These are phyloP conservation scores for Catunica adiposa DNA, from an alignment of 2,329 filamentous ascomycete species.

Conservation along the genomic window DNA sequence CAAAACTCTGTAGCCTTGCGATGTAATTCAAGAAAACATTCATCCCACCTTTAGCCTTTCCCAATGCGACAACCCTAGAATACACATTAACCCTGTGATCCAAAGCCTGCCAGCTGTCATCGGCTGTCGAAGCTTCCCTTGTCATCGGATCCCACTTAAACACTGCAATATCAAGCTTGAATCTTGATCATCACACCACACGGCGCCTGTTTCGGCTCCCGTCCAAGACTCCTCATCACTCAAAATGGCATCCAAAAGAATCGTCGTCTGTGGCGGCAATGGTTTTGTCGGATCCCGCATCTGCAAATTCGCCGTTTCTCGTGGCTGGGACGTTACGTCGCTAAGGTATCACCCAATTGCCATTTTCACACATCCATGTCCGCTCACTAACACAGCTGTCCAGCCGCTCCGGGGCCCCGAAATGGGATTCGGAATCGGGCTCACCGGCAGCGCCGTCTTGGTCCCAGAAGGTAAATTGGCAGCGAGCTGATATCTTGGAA, in stretches of 20 bases:
- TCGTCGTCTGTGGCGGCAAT: constrained; percentile 86
- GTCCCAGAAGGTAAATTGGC: constrained; percentile 73
- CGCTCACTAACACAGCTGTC: constrained; percentile 4
- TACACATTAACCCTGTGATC: background rate
- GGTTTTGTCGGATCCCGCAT: constrained; percentile 81
- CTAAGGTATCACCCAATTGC: constrained; percentile 47
- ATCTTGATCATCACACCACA: background rate
- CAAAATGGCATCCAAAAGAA: constrained; percentile 50
- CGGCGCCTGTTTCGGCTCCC: background rate
- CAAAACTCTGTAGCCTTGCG: background rate
- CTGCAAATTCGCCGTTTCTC: constrained; percentile 70
- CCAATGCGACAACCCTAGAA: background rate
- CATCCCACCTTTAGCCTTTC: background rate
- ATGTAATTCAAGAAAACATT: background rate
- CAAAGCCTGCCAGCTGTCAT: background rate
- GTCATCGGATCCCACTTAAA: background rate
- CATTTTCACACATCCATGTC: background rate
- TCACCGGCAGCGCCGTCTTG: constrained; percentile 56
- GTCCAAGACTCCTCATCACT: background rate
- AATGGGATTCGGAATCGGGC: constrained; percentile 66
- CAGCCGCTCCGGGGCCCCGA: constrained; percentile 79
- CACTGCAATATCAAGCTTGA: no score
- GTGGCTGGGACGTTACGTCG: constrained; percentile 84
- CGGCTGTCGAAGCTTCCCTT: background rate
- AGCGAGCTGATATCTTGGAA: constrained; percentile 70